These are phyloP conservation scores for Allomyces macrogynus DNA, from an alignment of 192 early-diverging fungal genomes.

Conservation along the genomic window DNA sequence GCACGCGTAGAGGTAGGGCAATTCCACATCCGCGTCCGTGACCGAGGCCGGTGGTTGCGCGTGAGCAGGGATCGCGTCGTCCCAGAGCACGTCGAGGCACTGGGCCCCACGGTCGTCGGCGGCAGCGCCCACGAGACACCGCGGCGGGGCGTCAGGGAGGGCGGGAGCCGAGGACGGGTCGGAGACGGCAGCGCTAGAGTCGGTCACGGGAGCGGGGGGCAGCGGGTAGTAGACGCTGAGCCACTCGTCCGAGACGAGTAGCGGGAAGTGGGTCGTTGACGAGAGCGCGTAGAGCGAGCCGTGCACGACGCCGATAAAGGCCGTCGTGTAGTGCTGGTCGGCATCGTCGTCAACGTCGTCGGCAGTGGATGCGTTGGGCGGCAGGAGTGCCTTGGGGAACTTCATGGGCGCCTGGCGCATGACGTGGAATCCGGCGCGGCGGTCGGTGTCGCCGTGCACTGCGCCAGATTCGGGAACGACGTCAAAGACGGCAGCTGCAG, in stretches of 20 bases:
- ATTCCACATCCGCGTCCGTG: no score
- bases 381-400: conserved; percentile 10
- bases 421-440: conserved; percentile 9
- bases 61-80: no score
- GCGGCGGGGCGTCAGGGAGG: no score
- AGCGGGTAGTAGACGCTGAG: neutral
- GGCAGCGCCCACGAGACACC: no score
- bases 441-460: conserved; percentile 4
- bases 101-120: no score
- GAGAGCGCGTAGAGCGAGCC: neutral
- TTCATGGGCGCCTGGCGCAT: conserved; percentile 11
- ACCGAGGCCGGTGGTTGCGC: no score
- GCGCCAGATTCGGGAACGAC: conserved; percentile 21
- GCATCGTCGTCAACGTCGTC: neutral
- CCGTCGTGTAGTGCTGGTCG: conserved; percentile 13
- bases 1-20: no score
- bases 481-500: conserved; percentile 32
- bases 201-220: no score
- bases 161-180: no score
- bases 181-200: no score
- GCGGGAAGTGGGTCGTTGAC: neutral
- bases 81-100: no score
- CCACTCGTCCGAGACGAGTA: neutral
- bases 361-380: neutral
- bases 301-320: conserved; percentile 18